These are phyloP conservation scores for Rhododendron kiyosumense DNA, from an alignment of 148 eudicot species.

Conservation along the genomic window DNA sequence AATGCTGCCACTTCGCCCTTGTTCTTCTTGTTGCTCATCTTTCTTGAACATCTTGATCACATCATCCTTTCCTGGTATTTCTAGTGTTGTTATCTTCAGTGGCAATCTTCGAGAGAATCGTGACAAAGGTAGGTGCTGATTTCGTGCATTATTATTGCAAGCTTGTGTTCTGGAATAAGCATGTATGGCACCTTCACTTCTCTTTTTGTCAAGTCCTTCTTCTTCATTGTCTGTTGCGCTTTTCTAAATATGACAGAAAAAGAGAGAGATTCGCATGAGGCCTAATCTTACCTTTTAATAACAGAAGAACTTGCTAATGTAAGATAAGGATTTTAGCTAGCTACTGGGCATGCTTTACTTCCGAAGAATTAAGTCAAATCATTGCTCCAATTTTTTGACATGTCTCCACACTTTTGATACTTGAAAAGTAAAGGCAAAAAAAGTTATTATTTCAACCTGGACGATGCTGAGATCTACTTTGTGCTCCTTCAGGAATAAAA, in stretches of 20 bases:
- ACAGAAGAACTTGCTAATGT: not conserved
- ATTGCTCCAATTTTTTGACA: not conserved
- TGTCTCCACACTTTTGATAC: not conserved
- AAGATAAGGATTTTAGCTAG: not conserved
- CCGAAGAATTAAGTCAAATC: not conserved
- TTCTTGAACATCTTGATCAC: conserved; percentile 33
- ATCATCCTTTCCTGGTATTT: conserved; percentile 42
- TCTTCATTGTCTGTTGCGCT: conserved; percentile 52
- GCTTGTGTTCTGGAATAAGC: conserved; percentile 1
- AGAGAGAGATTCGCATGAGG: not conserved
- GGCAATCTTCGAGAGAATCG: conserved; percentile 31
- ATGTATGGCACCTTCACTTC: not conserved
- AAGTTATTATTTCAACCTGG: conserved; percentile 35
- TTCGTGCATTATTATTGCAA: conserved; percentile 22
- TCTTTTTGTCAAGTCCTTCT: conserved; percentile 13
- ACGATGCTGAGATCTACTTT: conserved; percentile 55
- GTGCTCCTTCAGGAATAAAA: conserved; percentile 56
- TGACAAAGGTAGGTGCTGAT: conserved; percentile 21
- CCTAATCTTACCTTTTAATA: not conserved
- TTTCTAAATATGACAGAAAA: conserved; percentile 31
- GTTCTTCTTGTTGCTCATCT: conserved; percentile 19
- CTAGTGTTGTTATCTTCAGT: conserved; percentile 35
- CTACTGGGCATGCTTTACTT: not conserved
- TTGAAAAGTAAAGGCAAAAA: not conserved
- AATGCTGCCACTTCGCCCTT: conserved; percentile 6